phyloP scores from a whole-genome alignment of 306 rosid species.

The Quercus aquifolioides region DNA sequence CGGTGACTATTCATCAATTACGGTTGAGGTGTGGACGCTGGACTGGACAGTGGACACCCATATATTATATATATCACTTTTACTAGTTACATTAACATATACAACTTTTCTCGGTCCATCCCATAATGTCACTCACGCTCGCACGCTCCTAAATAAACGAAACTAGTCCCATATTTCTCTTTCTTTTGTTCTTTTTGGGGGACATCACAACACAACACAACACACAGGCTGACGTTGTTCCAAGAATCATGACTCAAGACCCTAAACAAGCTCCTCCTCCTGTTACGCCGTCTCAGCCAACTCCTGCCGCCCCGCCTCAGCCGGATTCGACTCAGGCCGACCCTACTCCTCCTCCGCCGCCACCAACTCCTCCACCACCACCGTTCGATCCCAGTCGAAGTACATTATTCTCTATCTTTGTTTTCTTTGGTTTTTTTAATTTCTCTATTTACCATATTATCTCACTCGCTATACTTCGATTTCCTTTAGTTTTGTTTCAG shows the following conservation, averaged over 20 bases:
- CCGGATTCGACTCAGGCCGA: too few species aligned
- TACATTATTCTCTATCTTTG: constrained; percentile 8
- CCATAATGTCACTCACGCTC: background rate
- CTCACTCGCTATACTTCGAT: background rate
- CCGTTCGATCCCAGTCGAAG: constrained; percentile 69
- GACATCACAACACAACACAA: background rate
- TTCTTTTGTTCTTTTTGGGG: background rate
- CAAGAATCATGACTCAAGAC: background rate
- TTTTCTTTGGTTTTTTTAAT: background rate
- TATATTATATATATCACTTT: too few species aligned
- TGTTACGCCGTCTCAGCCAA: background rate
- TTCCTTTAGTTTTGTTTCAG: background rate
- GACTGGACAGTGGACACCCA: too few species aligned
- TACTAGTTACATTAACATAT: too few species aligned
- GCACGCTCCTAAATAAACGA: background rate
- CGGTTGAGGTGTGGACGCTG: too few species aligned
- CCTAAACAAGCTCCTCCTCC: constrained; percentile 18
- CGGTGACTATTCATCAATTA: too few species aligned
- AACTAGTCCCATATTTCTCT: too few species aligned
- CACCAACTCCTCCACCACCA: constrained; percentile 16
- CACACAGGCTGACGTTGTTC: background rate
- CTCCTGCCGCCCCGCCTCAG: too few species aligned
- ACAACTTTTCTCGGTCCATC: background rate
- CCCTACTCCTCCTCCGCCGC: background rate
- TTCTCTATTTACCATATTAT: background rate